Conservation (phyloP, 2,329 filamentous ascomycete species). For the Microdochium bolleyi region DNA sequence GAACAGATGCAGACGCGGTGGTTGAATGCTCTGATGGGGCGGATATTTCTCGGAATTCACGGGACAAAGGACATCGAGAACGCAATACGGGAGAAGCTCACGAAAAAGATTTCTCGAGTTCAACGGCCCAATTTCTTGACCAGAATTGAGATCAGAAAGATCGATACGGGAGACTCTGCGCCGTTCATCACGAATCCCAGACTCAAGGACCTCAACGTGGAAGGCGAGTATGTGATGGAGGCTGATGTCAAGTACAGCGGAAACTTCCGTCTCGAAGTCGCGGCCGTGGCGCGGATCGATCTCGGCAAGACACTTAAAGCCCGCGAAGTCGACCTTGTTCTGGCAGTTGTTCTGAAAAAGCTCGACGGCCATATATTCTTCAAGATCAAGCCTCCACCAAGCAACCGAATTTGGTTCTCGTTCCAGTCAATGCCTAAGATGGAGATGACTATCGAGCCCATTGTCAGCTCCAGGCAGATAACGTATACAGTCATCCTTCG, state of each 20-base stretch:
- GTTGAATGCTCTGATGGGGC: slow-evolving; percentile 85
- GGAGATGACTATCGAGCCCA: slow-evolving; percentile 88
- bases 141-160: slow-evolving; percentile 70
- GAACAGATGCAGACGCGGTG: slow-evolving; percentile 86
- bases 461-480: slow-evolving; percentile 91
- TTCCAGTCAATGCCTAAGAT: slow-evolving; percentile 93
- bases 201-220: slow-evolving; percentile 81
- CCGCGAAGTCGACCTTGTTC: slow-evolving; percentile 78
- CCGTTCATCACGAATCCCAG: slow-evolving; percentile 85
- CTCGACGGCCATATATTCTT: slow-evolving; percentile 79
- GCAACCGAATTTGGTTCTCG: slow-evolving; percentile 91
- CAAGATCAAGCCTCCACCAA: slow-evolving; percentile 88
- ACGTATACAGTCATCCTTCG: slow-evolving; percentile 88
- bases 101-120: slow-evolving; percentile 91
- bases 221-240: slow-evolving; percentile 83
- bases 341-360: slow-evolving; percentile 78
- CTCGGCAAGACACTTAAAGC: slow-evolving; percentile 82
- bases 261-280: slow-evolving; percentile 82
- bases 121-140: slow-evolving; percentile 88
- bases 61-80: slow-evolving; percentile 75
- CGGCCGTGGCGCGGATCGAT: slow-evolving; percentile 88
- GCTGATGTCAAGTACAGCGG: slow-evolving; percentile 84
- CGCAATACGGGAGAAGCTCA: slow-evolving; percentile 76
- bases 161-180: slow-evolving; percentile 79
- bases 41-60: slow-evolving; percentile 82